Evolutionary conservation across 2,329 filamentous ascomycete species (phyloP), one percentile per base, ranked within the genome.

Genomic region (Pezizomycotina sp.): DNA sequence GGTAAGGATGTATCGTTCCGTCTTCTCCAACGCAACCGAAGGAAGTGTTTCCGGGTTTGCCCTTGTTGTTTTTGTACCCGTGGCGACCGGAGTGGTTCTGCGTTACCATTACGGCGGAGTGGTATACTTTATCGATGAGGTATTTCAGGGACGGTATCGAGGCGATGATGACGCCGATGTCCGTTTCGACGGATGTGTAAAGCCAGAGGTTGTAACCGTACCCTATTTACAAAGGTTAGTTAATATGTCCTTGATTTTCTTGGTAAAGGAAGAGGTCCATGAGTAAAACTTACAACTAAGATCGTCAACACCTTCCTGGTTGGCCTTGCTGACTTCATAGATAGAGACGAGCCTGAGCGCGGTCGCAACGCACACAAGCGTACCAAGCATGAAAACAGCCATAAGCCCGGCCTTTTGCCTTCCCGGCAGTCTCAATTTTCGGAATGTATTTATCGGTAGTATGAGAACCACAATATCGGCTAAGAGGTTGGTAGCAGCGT

Each of bases 401-500:
- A 58, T 55, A 4, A 71, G 53, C 2, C 61, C 58, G 10, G 60
- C 40, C 22, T 60, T 61, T 40, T 70, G 65, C 27, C 58, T 61
- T 7, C 48, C 44, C 1, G 64, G 62, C 23, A 70, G 54, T 31
- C 63, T 58, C 1, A 66, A 51, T 10, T 55, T 52, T 45, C 60
- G 54, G 6, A 67, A 57, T 3, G 60, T 62, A 14, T 57, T 57
- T 28, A 69, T 60, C 1, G 66, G 67, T 3, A 71, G 54, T 0
- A 63, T 49, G 22, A 66, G 64, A n/a, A 66, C 61, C 7, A 65
- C 50, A 27, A 74, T 61, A 51, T 75, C 69, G 5, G 68, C 71
- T 27, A 65, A 48, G 29, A 71, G 71, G 52, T 74, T 74, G 44
- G 71, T 61, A 18, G 67, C 63, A 2, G 69, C 68, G 22, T 70